These are phyloP conservation scores for Houttuynia cordata DNA, from an alignment of 164 flowering plant species.

Conservation along the genomic window DNA sequence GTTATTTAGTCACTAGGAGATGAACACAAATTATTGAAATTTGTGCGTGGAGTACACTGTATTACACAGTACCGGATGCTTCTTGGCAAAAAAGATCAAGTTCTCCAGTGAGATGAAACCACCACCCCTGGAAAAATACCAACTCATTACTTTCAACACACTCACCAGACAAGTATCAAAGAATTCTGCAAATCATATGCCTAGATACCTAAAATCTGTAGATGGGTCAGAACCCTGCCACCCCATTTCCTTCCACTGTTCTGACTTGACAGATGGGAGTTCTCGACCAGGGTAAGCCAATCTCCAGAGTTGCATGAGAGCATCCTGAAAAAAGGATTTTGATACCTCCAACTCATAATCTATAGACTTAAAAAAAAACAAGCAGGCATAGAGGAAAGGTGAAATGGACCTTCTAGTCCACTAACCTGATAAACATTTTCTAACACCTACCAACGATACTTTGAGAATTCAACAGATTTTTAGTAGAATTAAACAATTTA, in stretches of 20 bases:
- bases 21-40: background rate
- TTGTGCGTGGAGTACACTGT: background rate
- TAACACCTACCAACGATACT: too few relatives aligned
- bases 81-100: conserved; percentile 70
- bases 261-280: conserved; percentile 75
- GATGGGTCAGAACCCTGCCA: conserved; percentile 99
- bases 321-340: conserved; percentile 45
- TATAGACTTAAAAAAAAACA: background rate
- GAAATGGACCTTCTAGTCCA: background rate
- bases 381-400: background rate
- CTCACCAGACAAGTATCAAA: background rate
- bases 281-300: conserved; percentile 71
- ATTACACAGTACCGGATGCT: conserved; percentile 45
- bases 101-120: conserved; percentile 88
- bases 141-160: background rate
- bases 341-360: background rate
- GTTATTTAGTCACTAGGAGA: background rate
- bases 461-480: too few relatives aligned
- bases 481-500: too few relatives aligned
- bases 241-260: conserved; percentile 97
- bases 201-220: conserved; percentile 76
- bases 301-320: conserved; percentile 78
- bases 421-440: background rate
- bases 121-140: conserved; percentile 60
- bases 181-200: background rate